Percentiles rank a stretch among this genome's conserved stretches.
These are phyloP conservation scores for Macroventuria anomochaeta DNA, from an alignment of 2,329 filamentous ascomycete species.

Conservation along the genomic window DNA sequence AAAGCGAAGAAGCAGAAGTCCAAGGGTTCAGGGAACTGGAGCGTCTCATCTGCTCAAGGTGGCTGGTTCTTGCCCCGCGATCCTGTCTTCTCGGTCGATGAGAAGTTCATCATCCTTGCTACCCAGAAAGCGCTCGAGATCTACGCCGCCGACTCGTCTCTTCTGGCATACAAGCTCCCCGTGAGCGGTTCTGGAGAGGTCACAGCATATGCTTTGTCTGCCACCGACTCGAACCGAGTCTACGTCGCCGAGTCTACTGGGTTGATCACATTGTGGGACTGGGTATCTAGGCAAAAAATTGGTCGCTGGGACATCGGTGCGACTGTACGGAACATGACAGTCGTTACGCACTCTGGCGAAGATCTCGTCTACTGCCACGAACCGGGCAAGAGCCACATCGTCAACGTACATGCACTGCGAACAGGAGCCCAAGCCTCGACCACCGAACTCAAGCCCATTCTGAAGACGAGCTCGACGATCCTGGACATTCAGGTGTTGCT, in stretches of 20 bases:
- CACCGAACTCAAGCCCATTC: slow-evolving; percentile 44
- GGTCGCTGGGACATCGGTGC: slow-evolving; percentile 53
- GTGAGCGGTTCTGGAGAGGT: slow-evolving; percentile 52
- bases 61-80: slow-evolving; percentile 64
- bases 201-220: slow-evolving; percentile 60
- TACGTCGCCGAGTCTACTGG: slow-evolving; percentile 61
- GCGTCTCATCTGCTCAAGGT: slow-evolving; percentile 57
- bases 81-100: slow-evolving; percentile 64
- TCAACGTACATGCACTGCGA: slow-evolving; percentile 45
- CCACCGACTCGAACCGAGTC: slow-evolving; percentile 58
- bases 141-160: slow-evolving; percentile 80
- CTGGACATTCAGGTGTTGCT: slow-evolving; percentile 54
- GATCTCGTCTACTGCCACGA: slow-evolving; percentile 52
- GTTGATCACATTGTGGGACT: slow-evolving; percentile 64
- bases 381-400: slow-evolving; percentile 48
- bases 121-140: slow-evolving; percentile 79
- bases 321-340: slow-evolving; percentile 44
- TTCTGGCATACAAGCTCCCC: slow-evolving; percentile 76
- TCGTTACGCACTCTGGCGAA: slow-evolving; percentile 39
- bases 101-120: slow-evolving; percentile 72
- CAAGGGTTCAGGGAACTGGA: slow-evolving; percentile 29
- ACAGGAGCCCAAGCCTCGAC: slow-evolving; percentile 35
- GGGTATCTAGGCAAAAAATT: slow-evolving; percentile 56
- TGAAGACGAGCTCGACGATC: slow-evolving; percentile 47
- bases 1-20: slow-evolving; percentile 33